Conservation (phyloP, 2,329 filamentous ascomycete genomes). For the Diaporthe citriasiana region DNA sequence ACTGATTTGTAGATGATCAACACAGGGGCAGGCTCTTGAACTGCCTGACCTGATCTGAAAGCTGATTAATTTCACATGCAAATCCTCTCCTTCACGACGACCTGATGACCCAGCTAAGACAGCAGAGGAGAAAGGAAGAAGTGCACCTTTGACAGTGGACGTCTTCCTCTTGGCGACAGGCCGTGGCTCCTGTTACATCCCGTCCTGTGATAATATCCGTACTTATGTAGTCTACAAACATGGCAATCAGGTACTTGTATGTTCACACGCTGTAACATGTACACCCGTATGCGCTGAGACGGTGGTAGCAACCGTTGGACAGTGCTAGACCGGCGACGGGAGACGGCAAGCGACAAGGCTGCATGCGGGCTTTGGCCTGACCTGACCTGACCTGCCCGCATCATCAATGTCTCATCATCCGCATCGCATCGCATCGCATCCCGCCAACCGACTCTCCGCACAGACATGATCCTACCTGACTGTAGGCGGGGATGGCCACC, state of each 20-base stretch:
- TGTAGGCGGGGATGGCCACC: not conserved
- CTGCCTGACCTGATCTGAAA: not conserved
- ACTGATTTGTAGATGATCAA: no score
- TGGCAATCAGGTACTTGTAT: no score
- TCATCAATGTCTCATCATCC: conserved; percentile 10
- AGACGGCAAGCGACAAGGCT: not conserved
- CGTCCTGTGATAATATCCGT: not conserved
- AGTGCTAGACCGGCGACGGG: not conserved
- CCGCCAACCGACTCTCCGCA: not conserved
- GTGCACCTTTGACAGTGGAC: not conserved
- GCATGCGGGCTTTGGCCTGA: not conserved
- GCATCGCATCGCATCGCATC: not conserved
- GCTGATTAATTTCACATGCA: not conserved
- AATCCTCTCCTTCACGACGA: not conserved
- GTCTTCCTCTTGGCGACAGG: not conserved
- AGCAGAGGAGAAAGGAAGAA: not conserved
- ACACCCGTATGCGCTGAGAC: not conserved
- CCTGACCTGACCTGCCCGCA: not conserved
- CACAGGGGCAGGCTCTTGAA: not conserved
- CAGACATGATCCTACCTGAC: not conserved
- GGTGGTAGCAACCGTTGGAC: conserved; percentile 1
- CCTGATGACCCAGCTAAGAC: not conserved
- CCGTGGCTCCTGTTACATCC: conserved; percentile 9
- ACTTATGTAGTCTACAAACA: not conserved
- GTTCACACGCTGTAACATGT: no score